Evolutionary conservation across 331 rosid genomes (phyloP).

Genomic region (Dryas integrifolia): DNA sequence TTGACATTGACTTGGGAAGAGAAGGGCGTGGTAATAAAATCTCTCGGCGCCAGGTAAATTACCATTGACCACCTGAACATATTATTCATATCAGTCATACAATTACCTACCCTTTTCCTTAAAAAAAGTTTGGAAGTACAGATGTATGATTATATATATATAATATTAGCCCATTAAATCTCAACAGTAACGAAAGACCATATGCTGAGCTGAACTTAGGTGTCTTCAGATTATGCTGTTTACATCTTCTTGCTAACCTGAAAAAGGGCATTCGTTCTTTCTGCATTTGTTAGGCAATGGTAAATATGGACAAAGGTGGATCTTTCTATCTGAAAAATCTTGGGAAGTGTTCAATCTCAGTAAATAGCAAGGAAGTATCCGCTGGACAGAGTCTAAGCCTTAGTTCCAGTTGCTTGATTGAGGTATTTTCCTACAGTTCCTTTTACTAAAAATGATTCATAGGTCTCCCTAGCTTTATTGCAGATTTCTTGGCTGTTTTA

Average conservation of each 20-base stretch:
- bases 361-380: conserved; percentile 70
- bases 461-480: background rate
- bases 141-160: background rate
- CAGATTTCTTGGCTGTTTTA: background rate
- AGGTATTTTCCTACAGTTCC: conserved; percentile 58
- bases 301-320: conserved; percentile 72
- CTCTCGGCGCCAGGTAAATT: conserved; percentile 85
- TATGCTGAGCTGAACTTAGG: background rate
- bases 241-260: background rate
- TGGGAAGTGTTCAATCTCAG: conserved; percentile 61
- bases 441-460: conserved; percentile 8
- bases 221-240: background rate
- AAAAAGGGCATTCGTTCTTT: background rate
- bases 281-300: conserved; percentile 57
- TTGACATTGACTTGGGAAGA: conserved; percentile 88
- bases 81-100: background rate
- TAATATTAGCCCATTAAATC: background rate
- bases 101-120: background rate
- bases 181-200: background rate
- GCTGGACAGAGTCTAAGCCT: conserved; percentile 63
- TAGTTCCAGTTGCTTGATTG: conserved; percentile 64
- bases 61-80: conserved; percentile 7
- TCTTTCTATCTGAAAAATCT: conserved; percentile 71
- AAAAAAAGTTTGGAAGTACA: background rate
- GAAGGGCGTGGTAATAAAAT: conserved; percentile 62